Evolutionary conservation across 2,329 filamentous ascomycete genomes (phyloP), one percentile per base, ranked within the genome.

Genomic region (Lasiodiplodia sp.): DNA sequence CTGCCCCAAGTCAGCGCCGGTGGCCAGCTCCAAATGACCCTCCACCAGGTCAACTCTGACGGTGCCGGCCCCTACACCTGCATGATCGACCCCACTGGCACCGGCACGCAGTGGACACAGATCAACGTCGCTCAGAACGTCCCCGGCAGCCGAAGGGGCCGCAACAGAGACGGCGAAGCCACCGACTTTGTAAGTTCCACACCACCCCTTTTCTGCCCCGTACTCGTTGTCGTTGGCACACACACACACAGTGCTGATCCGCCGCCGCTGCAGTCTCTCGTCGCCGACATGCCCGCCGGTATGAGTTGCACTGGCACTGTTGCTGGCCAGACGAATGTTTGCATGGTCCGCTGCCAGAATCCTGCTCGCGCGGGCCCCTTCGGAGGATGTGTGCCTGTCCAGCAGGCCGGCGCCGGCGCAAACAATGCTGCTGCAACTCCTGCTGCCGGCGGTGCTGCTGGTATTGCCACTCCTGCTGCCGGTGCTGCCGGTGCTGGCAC

Each of bases 31-130:
- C 80, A 80, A 72, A 90, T 91, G 83, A 90, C 87, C 1, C 81
- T 91, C 11, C 89, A 90, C 79, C 88, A 91, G 77, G 88, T 91
- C 76, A 91, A 91, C 78, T 83, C 82, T 47, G 89, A 91, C 72
- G 89, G 89, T 69, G 89, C 86, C 69, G 89, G 89, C 12, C 88
- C 88, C 2, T 91, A 89, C 78, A 85, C 81, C 7, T 90, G 88
- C 81, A 88, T 88, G 83, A 88, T 91, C 75, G 89, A 89, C 74
- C 78, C 82, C 67, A 87, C 88, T 68, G 89, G 82, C 68, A 88
- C 87, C 4, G 88, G 84, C 28, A 75, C 81, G 58, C 76, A 80
- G 71, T 89, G 86, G 84, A 76, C 79, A 25, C 78, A 84, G 70
- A 86, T 88, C 75, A 78, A 84, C 40, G 88, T 90, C 66, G 86